phyloP scores from a whole-genome alignment of 495 filamentous ascomycete species.

The Penicillium tannophilum region DNA sequence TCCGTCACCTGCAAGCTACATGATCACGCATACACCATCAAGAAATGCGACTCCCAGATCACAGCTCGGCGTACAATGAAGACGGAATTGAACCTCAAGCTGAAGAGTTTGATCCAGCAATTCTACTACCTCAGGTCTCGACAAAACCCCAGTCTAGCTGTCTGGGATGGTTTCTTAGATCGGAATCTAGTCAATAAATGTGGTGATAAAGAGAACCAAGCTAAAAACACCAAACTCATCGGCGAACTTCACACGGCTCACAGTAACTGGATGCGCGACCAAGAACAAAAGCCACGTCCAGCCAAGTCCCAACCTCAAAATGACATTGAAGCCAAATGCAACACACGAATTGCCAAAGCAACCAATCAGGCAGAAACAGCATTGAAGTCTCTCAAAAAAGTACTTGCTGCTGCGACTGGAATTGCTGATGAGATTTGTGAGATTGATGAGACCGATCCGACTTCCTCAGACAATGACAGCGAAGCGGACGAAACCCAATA shows the following conservation, averaged over 20 bases:
- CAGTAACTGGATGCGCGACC: background rate
- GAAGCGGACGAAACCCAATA: background rate
- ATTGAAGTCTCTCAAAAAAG: background rate
- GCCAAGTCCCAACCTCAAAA: too few relatives aligned
- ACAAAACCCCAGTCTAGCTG: background rate
- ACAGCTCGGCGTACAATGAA: background rate
- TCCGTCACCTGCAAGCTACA: constrained; percentile 12
- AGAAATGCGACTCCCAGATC: constrained; percentile 3
- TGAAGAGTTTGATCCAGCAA: background rate
- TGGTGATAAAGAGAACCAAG: background rate
- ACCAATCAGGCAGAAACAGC: background rate
- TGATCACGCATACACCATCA: constrained; percentile 5
- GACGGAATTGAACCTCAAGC: background rate
- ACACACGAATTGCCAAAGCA: background rate
- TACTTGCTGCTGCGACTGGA: background rate
- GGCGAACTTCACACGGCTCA: background rate
- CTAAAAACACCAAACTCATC: background rate
- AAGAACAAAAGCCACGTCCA: background rate
- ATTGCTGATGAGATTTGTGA: background rate
- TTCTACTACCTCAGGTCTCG: background rate
- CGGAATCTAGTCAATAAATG: background rate
- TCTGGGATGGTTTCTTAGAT: background rate
- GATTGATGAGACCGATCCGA: background rate
- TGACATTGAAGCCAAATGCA: background rate
- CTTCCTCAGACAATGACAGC: background rate